These are phyloP conservation scores for Talaromyces atroroseus DNA, from an alignment of 2,329 filamentous ascomycete species.

Conservation along the genomic window DNA sequence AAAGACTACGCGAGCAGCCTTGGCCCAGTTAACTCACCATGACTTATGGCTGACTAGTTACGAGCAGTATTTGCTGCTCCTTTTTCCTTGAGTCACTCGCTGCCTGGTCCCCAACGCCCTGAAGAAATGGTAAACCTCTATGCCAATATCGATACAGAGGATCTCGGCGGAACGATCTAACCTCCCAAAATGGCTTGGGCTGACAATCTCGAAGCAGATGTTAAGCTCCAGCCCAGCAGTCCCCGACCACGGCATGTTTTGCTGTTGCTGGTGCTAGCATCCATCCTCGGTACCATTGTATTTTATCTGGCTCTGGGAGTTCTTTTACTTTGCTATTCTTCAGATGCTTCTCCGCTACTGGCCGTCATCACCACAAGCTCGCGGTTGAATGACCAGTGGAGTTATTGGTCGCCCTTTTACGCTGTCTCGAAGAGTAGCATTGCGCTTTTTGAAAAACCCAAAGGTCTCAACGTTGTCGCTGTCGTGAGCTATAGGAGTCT, in stretches of 20 bases:
- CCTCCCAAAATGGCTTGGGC: background rate
- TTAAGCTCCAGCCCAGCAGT: background rate
- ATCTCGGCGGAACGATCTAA: background rate
- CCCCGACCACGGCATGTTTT: background rate
- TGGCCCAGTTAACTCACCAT: background rate
- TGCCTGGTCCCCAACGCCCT: background rate
- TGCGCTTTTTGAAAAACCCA: constrained; percentile 28
- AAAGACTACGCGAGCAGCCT: too few relatives aligned
- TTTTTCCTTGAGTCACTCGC: too few relatives aligned
- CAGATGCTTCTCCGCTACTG: background rate
- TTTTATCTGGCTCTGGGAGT: background rate
- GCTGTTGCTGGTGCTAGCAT: background rate
- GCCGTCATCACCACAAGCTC: background rate
- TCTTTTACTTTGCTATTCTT: constrained; percentile 1
- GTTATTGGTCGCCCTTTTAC: constrained; percentile 22
- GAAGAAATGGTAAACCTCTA: background rate
- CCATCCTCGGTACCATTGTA: constrained; percentile 2
- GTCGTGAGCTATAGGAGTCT: constrained; percentile 35
- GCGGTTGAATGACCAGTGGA: constrained; percentile 18
- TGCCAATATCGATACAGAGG: background rate
- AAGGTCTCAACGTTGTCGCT: constrained; percentile 32
- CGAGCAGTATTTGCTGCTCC: background rate
- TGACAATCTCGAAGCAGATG: background rate
- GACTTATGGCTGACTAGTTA: too few relatives aligned
- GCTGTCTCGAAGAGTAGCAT: constrained; percentile 24